phyloP scores from a whole-genome alignment of 148 eudicot species.

The Fagopyrum homotropicum region DNA sequence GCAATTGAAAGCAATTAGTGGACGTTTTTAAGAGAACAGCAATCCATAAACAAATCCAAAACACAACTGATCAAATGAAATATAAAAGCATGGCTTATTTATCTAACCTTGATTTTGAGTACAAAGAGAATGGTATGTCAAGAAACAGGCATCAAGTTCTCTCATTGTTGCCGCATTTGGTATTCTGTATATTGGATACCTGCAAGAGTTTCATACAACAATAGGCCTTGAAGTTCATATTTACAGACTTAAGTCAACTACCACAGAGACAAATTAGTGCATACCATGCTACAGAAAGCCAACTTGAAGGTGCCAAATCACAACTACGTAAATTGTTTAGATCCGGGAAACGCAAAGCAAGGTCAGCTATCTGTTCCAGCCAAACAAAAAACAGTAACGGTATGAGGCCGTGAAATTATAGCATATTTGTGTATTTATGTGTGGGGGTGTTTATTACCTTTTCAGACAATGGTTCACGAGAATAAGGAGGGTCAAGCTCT shows the following conservation, averaged over 20 bases:
- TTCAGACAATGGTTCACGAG: constrained; percentile 80
- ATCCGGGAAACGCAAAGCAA: constrained; percentile 53
- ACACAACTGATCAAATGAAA: not conserved
- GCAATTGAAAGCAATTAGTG: not conserved
- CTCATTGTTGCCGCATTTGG: constrained; percentile 72
- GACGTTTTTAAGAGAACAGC: not conserved
- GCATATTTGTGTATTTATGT: not conserved
- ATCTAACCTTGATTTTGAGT: constrained; percentile 59
- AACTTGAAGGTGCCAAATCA: constrained; percentile 63
- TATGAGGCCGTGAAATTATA: constrained; percentile 1
- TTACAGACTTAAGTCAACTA: not conserved
- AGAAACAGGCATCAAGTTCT: constrained; percentile 90
- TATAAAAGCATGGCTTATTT: not conserved
- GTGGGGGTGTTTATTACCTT: constrained; percentile 32
- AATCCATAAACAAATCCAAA: not conserved
- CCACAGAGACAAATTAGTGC: constrained; percentile 6
- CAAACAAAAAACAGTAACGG: constrained; percentile 1
- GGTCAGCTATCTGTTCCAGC: constrained; percentile 50
- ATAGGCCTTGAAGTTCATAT: not conserved
- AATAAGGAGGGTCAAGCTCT: constrained; percentile 57
- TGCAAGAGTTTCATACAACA: constrained; percentile 14
- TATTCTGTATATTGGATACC: constrained; percentile 97
- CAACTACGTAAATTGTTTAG: constrained; percentile 68
- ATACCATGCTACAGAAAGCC: constrained; percentile 98
- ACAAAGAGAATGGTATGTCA: constrained; percentile 69